phyloP scores from a whole-genome alignment of 2,329 filamentous ascomycete species.

The Fusarium nelsonii region DNA sequence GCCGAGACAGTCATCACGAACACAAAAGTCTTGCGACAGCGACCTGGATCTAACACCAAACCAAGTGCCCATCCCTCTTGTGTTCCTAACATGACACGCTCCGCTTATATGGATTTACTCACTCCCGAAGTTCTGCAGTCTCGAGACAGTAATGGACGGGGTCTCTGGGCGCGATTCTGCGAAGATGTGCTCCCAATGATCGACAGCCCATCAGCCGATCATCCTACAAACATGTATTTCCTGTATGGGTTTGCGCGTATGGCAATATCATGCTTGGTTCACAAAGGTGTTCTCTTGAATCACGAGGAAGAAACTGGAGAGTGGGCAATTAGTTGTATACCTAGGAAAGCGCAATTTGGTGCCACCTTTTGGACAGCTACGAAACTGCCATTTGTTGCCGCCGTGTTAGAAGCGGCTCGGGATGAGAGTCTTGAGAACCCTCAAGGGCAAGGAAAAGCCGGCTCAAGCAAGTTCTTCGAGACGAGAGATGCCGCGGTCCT shows the following conservation, averaged over 20 bases:
- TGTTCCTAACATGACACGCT: conserved; percentile 23
- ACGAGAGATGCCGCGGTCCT: conserved; percentile 26
- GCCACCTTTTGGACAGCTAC: conserved; percentile 24
- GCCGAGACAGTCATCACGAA: conserved; percentile 51
- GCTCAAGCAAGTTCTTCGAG: conserved; percentile 1
- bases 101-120: conserved; percentile 39
- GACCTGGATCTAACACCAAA: background rate
- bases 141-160: conserved; percentile 29
- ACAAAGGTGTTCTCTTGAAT: conserved; percentile 28
- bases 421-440: background rate
- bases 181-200: conserved; percentile 31
- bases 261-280: conserved; percentile 31
- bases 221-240: conserved; percentile 27
- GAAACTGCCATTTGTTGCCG: conserved; percentile 30
- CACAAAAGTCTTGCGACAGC: conserved; percentile 24
- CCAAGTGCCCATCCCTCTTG: conserved; percentile 46
- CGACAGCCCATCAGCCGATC: conserved; percentile 1
- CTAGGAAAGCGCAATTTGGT: background rate
- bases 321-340: conserved; percentile 36
- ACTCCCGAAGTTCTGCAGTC: conserved; percentile 43
- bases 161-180: conserved; percentile 49
- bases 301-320: conserved; percentile 33
- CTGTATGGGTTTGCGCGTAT: conserved; percentile 27
- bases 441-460: background rate
- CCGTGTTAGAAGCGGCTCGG: conserved; percentile 7